Percentiles rank a stretch among this genome's conserved stretches.
Evolutionary conservation across 805 yeast species (phyloP).

Genomic region (Candida xiaguanensis): DNA sequence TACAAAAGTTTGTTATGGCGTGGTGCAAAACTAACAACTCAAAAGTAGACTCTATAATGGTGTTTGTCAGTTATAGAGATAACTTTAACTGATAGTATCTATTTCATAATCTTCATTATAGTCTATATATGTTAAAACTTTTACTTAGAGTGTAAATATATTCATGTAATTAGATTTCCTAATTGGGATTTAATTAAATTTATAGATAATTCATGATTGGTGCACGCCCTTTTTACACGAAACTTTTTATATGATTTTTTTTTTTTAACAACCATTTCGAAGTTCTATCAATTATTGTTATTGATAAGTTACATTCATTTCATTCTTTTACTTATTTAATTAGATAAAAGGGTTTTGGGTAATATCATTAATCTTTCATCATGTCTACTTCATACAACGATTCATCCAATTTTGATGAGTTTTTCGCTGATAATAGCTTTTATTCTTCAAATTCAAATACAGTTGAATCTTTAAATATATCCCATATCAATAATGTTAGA

Average conservation of each 20-base stretch:
- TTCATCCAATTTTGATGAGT: constrained; percentile 23
- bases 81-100: no score
- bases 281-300: background rate
- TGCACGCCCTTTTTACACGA: background rate
- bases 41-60: background rate
- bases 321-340: background rate
- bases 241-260: background rate
- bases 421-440: constrained; percentile 29
- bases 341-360: background rate
- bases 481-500: constrained; percentile 23
- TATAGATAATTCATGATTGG: no score
- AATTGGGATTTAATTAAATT: constrained; percentile 4
- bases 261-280: background rate
- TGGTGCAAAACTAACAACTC: background rate
- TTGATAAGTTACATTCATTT: background rate
- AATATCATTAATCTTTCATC: background rate
- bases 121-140: no score
- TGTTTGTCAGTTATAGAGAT: no score
- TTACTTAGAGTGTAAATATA: no score
- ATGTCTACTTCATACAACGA: constrained; percentile 10
- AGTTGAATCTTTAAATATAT: constrained; percentile 11
- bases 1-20: background rate
- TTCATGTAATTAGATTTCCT: background rate
- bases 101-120: no score
- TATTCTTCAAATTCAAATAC: constrained; percentile 24